Conservation (phyloP, 2,329 filamentous ascomycete genomes). For the Ascochyta pisi region DNA sequence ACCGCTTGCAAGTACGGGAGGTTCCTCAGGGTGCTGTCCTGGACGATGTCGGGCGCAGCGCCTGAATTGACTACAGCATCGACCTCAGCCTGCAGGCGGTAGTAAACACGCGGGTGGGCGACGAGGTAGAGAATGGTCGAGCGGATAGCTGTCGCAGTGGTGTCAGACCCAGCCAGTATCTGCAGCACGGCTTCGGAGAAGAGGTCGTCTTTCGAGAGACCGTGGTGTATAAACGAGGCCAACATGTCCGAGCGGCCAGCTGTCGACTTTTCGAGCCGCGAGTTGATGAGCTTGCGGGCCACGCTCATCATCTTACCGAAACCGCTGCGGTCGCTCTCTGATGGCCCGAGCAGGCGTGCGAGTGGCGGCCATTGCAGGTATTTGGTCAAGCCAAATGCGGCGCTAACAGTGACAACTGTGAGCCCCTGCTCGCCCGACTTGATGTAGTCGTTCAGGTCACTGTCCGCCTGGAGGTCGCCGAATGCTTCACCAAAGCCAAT, state of each 20-base stretch:
- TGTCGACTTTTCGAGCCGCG: conserved; percentile 44
- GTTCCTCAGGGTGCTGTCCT: conserved; percentile 50
- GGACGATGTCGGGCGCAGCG: conserved; percentile 50
- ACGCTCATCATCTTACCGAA: conserved; percentile 33
- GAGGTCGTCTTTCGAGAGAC: conserved; percentile 49
- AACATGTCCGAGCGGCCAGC: conserved; percentile 60
- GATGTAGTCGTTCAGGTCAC: conserved; percentile 55
- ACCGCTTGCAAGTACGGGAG: conserved; percentile 56
- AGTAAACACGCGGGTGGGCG: conserved; percentile 55
- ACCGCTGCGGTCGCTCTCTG: conserved; percentile 42
- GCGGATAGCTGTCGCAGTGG: conserved; percentile 62
- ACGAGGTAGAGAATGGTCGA: conserved; percentile 60
- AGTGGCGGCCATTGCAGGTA: conserved; percentile 28
- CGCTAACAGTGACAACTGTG: conserved; percentile 2
- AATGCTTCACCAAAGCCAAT: conserved; percentile 60
- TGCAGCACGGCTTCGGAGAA: conserved; percentile 52
- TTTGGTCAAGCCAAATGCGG: conserved; percentile 21
- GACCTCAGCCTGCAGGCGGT: conserved; percentile 56
- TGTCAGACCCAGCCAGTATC: conserved; percentile 63
- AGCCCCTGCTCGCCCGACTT: conserved; percentile 49
- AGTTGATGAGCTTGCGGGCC: conserved; percentile 27
- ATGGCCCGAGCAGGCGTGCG: conserved; percentile 29
- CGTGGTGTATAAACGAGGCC: conserved; percentile 57
- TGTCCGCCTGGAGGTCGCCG: conserved; percentile 57
- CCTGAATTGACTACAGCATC: conserved; percentile 42